Base-by-base conservation (phyloP, 2,329 filamentous ascomycete genomes). In the Magnaporthales sp. region DNA sequence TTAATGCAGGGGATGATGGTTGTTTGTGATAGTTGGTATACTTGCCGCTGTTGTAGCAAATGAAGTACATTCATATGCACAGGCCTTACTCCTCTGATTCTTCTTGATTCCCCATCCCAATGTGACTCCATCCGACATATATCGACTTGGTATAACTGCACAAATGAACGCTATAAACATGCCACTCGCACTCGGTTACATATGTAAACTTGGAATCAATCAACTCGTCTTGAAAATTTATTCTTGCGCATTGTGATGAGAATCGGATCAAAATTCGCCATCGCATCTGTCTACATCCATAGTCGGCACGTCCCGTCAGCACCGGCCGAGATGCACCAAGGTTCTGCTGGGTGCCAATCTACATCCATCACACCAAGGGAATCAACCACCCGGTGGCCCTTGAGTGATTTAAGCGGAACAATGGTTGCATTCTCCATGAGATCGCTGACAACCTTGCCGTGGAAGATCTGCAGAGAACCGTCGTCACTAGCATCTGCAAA, bases 401-500 rank as follows among this genome's bases (percentile, higher is more conserved):
- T 90, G 63, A 99, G 84, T 74, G 96, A 92, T 84, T 98, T 99
- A 69, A 99, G 84, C 9, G 95, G 95, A 65, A 98, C 95, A 74
- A 99, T 97, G 15, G 90, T 96, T 7, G 95, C 93, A 74, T 97
- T 97, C 81, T 96, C 93, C 86, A 99, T 92, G 76, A 97, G 83
- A 76, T 99, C 95, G 68, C 89, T 92, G 31, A 96, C 93, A 30
- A 98, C 94, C 79, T 94, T 96, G 67, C 93, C 94, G 76, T 98
- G 94, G 86, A 98, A 98, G 66, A 99, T 91, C 77, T 99, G 95
- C 70, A 98, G 80, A 24, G 90, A 92, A 30, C 95, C 95, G 76
- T 99, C 95, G 75, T 99, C 96, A 76, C 91, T 95, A 24, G 92
- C 93, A 75, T 98, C 94, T 0, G 93, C 95, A 74, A 99, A 98